Base-by-base conservation (phyloP, 2,329 filamentous ascomycete genomes). In the Colletotrichum orchidophilum region DNA sequence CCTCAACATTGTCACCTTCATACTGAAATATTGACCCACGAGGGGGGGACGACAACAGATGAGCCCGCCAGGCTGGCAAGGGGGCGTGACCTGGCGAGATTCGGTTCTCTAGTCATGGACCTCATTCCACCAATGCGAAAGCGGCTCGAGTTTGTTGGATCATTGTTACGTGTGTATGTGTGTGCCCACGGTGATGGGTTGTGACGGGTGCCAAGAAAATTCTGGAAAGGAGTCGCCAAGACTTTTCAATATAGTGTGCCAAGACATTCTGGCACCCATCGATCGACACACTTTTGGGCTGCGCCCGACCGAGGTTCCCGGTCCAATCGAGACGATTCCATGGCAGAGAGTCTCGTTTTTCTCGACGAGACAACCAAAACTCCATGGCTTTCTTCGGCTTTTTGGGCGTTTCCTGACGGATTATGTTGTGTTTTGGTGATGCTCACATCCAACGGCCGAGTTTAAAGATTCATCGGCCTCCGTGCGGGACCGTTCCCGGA, bases 201-300 rank as follows among this genome's bases (percentile, higher is more conserved):
- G 39, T 42, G 39, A 60, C n/a, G 26, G 6, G 26, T 33, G 58
- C 58, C 39, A 58, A 68, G 68, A n/a, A 52, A 21, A 63, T 49
- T 42, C 35, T n/a, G 42, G 52, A 68, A 71, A 71, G 68, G 68
- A 63, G 68, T 35, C 49, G 68, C 68, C 64, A 68, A 71, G 64
- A 58, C 52, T 29, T 50, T 29, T 24, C 52, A 9, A 12, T 15
- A 54, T 39, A 54, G 18, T 39, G 15, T 67, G 67, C 63, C 68
- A 63, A 63, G 52, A 62, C n/a, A 27, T 49, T 46, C n/a, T 24
- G 7, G 52, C 15, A 21, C 31, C 55, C 63, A 50, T 50, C 18
- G 39, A 59, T 71, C 52, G 31, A 42, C 57, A 21, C 42, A 67
- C 63, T 57, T 46, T 66, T 58, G 24, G 29, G 39, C 31, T 39